Base-by-base conservation (phyloP, 2,329 filamentous ascomycete genomes). In the Colletotrichum acutatum region DNA sequence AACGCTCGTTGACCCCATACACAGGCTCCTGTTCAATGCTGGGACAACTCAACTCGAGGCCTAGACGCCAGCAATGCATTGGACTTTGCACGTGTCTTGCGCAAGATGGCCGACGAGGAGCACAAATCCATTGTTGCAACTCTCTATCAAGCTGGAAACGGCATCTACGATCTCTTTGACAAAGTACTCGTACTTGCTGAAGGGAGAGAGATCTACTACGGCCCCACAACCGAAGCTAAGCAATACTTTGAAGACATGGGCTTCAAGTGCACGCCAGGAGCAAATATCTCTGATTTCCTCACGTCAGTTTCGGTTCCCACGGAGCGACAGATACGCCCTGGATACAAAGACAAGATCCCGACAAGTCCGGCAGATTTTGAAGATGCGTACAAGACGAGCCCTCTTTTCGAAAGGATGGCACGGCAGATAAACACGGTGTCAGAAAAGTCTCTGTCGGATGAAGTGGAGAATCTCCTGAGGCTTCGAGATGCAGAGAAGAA, bases 151-250 rank as follows among this genome's bases (percentile, higher is more conserved):
- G 92, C 93, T 5, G 89, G 89, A 24, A 90, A 93, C 77, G 84
- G 88, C 32, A 92, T 92, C 32, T 93, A 93, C 78, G 90, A 93
- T 65, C 82, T 90, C 7, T 95, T 96, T 76, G 93, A 96, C 82
- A 95, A 95, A 78, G 90, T 89, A 0, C 86, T 91, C 0, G 91
- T 96, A 0, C 83, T 95, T 0, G 94, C 95, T 77, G 91, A 95
- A 77, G 94, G 94, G 0, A 87, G 91, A 0, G 89, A 95, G 77
- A 95, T 95, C 74, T 96, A 90, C 83, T 95, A 91, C 75, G 94
- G 94, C 0, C 88, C 89, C 0, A 88, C 90, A 0, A 79, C 77
- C 5, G 79, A 84, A 4, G 93, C 93, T 0, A 91, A 87, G 76
- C 79, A 79, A 0, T 95, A 90, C 80, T 95, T 95, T 74, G 88